Evolutionary conservation across 2,329 filamentous ascomycete species (phyloP).

Genomic region (Orbilia quercus): DNA sequence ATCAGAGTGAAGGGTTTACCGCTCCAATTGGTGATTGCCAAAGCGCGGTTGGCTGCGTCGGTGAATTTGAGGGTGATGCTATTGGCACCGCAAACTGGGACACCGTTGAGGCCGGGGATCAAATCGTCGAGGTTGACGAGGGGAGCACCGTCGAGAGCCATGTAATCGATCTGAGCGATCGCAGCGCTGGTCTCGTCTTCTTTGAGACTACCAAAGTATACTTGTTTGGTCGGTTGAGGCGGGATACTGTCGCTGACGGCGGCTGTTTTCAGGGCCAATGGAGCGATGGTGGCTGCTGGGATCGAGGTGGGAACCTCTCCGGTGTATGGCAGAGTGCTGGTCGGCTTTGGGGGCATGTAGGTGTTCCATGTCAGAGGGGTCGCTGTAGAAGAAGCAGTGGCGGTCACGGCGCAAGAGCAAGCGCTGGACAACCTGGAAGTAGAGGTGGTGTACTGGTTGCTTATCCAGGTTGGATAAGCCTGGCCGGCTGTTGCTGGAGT

Average conservation of each 20-base stretch:
- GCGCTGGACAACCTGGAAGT: slow-evolving; percentile 34
- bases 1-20: slow-evolving; percentile 13
- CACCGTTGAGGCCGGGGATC: slow-evolving; percentile 22
- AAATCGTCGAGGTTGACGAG: slow-evolving; percentile 41
- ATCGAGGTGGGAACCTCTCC: not conserved
- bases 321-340: not conserved
- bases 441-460: slow-evolving; percentile 6
- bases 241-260: slow-evolving; percentile 29
- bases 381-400: not conserved
- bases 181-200: slow-evolving; percentile 18
- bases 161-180: slow-evolving; percentile 14
- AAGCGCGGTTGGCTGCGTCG: slow-evolving; percentile 3
- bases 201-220: slow-evolving; percentile 28
- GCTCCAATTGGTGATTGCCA: slow-evolving; percentile 12
- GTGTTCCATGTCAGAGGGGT: slow-evolving; percentile 7
- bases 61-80: slow-evolving; percentile 26
- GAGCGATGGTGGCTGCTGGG: slow-evolving; percentile 9
- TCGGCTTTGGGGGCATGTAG: slow-evolving; percentile 20
- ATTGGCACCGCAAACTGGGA: slow-evolving; percentile 13
- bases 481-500: slow-evolving; percentile 21
- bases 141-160: slow-evolving; percentile 1
- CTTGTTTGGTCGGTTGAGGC: slow-evolving; percentile 18
- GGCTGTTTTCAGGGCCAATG: slow-evolving; percentile 17
- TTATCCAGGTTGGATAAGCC: slow-evolving; percentile 33
- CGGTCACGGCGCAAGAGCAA: slow-evolving; percentile 19